These are phyloP conservation scores for Blastobotrys malaysiensis DNA, from an alignment of 1,139 yeast genomes.

Conservation along the genomic window DNA sequence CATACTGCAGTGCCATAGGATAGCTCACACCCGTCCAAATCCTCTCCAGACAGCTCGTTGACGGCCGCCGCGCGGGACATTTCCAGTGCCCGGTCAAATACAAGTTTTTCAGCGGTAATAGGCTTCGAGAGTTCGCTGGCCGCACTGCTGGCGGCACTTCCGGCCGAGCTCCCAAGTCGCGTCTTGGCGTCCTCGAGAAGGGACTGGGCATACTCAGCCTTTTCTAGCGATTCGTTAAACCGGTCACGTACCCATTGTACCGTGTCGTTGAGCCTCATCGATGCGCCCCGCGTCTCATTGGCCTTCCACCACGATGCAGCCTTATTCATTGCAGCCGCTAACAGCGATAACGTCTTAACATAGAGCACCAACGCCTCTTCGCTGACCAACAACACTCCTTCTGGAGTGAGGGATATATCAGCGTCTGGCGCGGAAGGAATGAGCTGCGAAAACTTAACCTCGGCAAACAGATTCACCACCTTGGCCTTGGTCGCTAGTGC, in stretches of 20 bases:
- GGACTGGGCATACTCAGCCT: slow-evolving; percentile 70
- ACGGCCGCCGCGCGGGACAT: slow-evolving; percentile 89
- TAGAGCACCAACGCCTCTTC: slow-evolving; percentile 84
- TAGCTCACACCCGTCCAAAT: slow-evolving; percentile 72
- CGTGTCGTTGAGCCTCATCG: slow-evolving; percentile 58
- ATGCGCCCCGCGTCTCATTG: slow-evolving; percentile 36
- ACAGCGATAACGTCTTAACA: slow-evolving; percentile 71
- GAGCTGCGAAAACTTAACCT: slow-evolving; percentile 79
- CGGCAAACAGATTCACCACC: slow-evolving; percentile 84
- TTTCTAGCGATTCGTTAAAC: slow-evolving; percentile 82
- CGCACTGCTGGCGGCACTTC: neutral
- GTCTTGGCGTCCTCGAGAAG: slow-evolving; percentile 25
- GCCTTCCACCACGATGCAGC: slow-evolving; percentile 89
- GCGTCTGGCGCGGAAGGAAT: slow-evolving; percentile 52
- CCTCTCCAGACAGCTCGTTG: slow-evolving; percentile 73
- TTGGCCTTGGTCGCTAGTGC: slow-evolving; percentile 83
- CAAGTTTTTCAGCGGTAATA: slow-evolving; percentile 71
- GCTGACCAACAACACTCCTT: slow-evolving; percentile 55
- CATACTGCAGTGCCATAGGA: slow-evolving; percentile 89
- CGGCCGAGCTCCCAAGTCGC: neutral
- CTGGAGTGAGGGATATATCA: slow-evolving; percentile 50
- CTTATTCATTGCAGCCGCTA: slow-evolving; percentile 78
- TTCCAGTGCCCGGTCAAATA: slow-evolving; percentile 89
- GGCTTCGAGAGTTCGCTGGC: slow-evolving; percentile 2
- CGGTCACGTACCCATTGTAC: slow-evolving; percentile 92